Evolutionary conservation across 345 rosid genomes (phyloP).

Genomic region (Erysimum cheiranthoides): DNA sequence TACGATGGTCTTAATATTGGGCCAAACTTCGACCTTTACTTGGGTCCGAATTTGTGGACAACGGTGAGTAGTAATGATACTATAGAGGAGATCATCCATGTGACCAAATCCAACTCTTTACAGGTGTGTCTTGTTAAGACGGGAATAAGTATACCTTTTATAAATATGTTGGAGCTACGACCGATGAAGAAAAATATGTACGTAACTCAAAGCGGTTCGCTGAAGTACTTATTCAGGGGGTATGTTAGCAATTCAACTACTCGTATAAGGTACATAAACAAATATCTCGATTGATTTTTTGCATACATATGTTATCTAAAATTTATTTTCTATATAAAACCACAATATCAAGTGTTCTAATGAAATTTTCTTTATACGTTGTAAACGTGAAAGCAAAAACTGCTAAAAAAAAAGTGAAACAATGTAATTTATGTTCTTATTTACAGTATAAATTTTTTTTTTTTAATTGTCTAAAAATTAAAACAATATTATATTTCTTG

Average conservation of each 20-base stretch:
- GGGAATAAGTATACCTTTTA: constrained; percentile 44
- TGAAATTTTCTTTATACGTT: neutral
- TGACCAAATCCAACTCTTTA: neutral
- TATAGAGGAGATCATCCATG: constrained; percentile 41
- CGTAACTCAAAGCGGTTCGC: constrained; percentile 11
- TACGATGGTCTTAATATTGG: constrained; percentile 37
- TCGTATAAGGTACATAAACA: constrained; percentile 28
- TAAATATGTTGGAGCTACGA: constrained; percentile 21
- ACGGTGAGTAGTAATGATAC: constrained; percentile 29
- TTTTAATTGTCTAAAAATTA: no score
- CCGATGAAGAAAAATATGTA: constrained; percentile 13
- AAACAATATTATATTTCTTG: no score
- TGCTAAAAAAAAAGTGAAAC: neutral
- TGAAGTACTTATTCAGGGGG: constrained; percentile 29
- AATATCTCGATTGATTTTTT: neutral
- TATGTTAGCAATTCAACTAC: constrained; percentile 17
- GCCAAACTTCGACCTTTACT: constrained; percentile 42
- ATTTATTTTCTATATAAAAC: neutral
- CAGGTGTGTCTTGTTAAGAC: constrained; percentile 51
- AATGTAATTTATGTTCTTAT: neutral
- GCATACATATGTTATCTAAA: neutral
- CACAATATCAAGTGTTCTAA: neutral
- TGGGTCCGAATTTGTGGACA: constrained; percentile 46
- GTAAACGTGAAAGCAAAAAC: neutral
- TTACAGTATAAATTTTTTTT: no score